Conservation (phyloP, 2,329 filamentous ascomycete genomes). For the Calonectria pauciramosa region DNA sequence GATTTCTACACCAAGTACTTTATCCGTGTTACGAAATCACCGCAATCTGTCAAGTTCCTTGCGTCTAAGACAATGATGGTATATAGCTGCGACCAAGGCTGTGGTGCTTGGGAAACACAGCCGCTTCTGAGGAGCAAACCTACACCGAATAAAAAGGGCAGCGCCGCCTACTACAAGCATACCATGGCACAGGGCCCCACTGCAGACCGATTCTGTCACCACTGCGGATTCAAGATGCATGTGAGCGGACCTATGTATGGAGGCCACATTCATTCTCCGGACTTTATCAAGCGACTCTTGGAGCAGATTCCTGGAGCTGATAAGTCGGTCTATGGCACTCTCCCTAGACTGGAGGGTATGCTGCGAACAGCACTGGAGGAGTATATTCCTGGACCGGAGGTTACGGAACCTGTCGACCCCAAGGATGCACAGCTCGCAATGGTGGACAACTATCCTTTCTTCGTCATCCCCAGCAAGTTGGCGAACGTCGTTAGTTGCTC, state of each 20-base stretch:
- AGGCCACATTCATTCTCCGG: constrained; percentile 86
- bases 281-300: constrained; percentile 86
- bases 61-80: constrained; percentile 93
- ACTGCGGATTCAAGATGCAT: constrained; percentile 90
- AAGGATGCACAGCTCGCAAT: constrained; percentile 69
- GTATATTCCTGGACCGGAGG: constrained; percentile 55
- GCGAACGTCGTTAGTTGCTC: constrained; percentile 83
- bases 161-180: constrained; percentile 82
- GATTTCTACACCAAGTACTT: constrained; percentile 96
- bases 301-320: constrained; percentile 77
- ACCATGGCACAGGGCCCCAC: constrained; percentile 79
- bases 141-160: constrained; percentile 77
- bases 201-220: constrained; percentile 76
- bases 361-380: constrained; percentile 90
- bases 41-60: constrained; percentile 89
- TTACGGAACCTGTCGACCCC: constrained; percentile 51
- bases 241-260: constrained; percentile 95
- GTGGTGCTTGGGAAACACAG: constrained; percentile 92
- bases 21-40: constrained; percentile 83
- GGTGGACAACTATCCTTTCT: constrained; percentile 86
- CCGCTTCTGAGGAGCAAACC: constrained; percentile 79
- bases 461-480: constrained; percentile 82
- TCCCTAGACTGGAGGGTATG: constrained; percentile 89
- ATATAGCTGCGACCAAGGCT: constrained; percentile 91
- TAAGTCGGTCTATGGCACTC: constrained; percentile 81